Base-by-base conservation (phyloP, 805 yeast species). In the Brettanomyces sp. region DNA sequence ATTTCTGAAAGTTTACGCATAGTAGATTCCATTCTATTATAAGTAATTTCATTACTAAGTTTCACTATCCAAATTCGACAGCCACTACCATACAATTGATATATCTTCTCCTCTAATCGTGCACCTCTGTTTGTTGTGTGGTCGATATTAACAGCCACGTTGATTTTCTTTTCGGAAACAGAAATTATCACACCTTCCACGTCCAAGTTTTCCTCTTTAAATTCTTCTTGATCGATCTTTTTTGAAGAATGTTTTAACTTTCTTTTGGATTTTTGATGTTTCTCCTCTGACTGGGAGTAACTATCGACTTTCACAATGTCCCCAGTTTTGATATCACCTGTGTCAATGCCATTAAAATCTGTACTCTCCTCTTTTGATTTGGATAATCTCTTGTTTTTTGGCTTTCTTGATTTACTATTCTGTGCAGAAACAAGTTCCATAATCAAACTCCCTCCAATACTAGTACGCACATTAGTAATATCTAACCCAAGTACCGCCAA, bases 1-100 rank as follows among this genome's bases (percentile, higher is more conserved):
- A 80, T 51, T 47, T 79, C 85, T 9, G 68, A 64, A 32, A 88
- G 65, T 52, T 80, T 83, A 30, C 81, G 71, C 79, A 88, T 69
- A 1, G 93, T 79, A 11, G 82, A 78, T 45, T 79, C 78, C 95
- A 89, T 87, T 50, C 95, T 61, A 55, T 81, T 81, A 58, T 82
- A 82, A 0, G 93, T 82, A 24, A 82, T 69, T 13, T 85, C 80
- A 61, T 85, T 84, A 32, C 78, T 70, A 30, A 82, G 62, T 55
- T 83, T 78, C 12, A 79, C 82, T 1, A 90, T 56, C 85, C 91
- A 85, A 44, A 83, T 60, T 44, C 82, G 69, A 3, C 56, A 56
- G 39, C 73, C 75, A 43, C 67, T 64, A 46, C 62, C 66, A 21
- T 64, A 69, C 7, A 82, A 62, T 11, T 61, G 60, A 24, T 78